phyloP scores from a whole-genome alignment of 129 eudicot genomes.

The Ambrosia trifida region DNA sequence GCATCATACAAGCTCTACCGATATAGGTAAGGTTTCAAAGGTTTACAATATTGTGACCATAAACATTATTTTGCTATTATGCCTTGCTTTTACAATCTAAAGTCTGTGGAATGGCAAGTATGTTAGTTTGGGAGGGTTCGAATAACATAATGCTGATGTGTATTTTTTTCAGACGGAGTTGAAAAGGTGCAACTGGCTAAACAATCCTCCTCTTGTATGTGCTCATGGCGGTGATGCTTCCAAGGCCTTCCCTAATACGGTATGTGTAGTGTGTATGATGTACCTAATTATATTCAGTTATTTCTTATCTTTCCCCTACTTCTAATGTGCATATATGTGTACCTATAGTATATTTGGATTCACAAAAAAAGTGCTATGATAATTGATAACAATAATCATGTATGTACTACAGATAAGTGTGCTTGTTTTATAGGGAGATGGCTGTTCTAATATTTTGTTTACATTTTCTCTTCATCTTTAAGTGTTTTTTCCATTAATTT shows the following conservation, averaged over 20 bases:
- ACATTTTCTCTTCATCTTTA: constrained; percentile 5
- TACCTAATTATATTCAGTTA: background rate
- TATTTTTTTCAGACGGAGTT: constrained; percentile 58
- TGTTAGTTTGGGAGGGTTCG: background rate
- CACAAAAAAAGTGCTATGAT: background rate
- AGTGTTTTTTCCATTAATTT: constrained; percentile 4
- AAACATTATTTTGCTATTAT: constrained; percentile 5
- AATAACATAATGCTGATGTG: background rate
- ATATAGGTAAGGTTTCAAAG: background rate
- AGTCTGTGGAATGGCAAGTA: background rate
- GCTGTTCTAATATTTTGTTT: background rate
- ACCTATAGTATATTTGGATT: constrained; percentile 12
- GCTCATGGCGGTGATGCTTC: constrained; percentile 99
- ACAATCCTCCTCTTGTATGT: constrained; percentile 84
- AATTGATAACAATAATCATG: background rate
- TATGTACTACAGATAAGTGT: background rate
- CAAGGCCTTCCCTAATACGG: constrained; percentile 95
- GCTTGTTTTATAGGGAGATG: constrained; percentile 1
- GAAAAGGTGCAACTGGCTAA: constrained; percentile 77
- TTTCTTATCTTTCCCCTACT: background rate
- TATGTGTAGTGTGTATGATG: constrained; percentile 46
- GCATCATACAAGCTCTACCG: background rate
- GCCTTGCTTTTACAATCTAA: background rate
- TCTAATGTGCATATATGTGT: background rate
- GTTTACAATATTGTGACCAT: background rate